Evolutionary conservation across 192 early-diverging fungal genomes (phyloP).

Genomic region (Coemansia erecta): DNA sequence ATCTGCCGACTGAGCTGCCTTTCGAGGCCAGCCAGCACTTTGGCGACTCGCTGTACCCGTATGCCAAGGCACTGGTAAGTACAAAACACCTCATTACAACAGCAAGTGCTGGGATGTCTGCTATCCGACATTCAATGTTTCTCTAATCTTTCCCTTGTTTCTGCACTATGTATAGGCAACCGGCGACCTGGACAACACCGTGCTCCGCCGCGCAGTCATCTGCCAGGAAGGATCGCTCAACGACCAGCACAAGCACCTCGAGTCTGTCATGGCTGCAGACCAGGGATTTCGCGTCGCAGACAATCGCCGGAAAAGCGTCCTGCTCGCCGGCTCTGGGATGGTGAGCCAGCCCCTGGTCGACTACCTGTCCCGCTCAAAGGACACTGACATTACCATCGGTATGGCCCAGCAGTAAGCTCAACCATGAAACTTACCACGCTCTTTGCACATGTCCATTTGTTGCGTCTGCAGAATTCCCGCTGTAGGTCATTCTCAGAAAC

Average conservation of each 20-base stretch:
- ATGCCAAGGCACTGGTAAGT: constrained; percentile 75
- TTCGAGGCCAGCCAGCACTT: constrained; percentile 93
- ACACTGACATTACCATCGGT: constrained; percentile 52
- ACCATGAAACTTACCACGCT: neutral
- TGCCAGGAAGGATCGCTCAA: constrained; percentile 67
- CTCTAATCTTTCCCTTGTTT: constrained; percentile 4
- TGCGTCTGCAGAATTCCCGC: neutral
- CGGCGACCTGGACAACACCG: constrained; percentile 61
- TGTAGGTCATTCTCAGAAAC: neutral
- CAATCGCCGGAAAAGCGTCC: constrained; percentile 56
- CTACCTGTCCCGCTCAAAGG: constrained; percentile 64
- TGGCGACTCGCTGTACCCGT: constrained; percentile 79
- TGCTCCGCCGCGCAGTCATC: constrained; percentile 75
- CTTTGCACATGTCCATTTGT: neutral
- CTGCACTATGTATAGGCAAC: constrained; percentile 44
- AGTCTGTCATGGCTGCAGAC: constrained; percentile 34
- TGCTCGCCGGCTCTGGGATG: constrained; percentile 86
- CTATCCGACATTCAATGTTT: neutral
- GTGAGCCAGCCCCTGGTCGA: constrained; percentile 91
- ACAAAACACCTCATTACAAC: neutral
- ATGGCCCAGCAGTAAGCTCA: constrained; percentile 16
- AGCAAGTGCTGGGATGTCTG: constrained; percentile 68
- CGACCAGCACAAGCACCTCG: constrained; percentile 56
- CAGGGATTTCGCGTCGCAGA: constrained; percentile 43
- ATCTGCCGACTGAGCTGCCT: constrained; percentile 94